A percentile compares a stretch with the other conserved stretches of the same genome.
Conservation (phyloP, 768 basidiomycete species). For the Mrakia blollopis region DNA sequence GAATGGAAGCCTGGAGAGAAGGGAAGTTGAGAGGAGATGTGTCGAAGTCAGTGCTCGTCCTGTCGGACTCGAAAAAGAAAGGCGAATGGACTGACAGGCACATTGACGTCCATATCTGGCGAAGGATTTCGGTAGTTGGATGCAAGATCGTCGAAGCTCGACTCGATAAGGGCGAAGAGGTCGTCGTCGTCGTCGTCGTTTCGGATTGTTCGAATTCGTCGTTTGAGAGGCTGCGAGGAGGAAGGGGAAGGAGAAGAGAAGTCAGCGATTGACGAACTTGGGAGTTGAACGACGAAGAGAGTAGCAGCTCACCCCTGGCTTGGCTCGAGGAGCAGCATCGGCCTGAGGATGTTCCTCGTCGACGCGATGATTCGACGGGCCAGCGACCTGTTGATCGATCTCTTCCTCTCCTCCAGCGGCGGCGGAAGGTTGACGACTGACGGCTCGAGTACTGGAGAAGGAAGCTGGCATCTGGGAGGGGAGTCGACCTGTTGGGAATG, state of each 20-base stretch:
- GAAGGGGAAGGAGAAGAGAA: background rate
- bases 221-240: background rate
- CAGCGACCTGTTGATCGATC: background rate
- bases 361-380: background rate
- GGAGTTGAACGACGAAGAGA: background rate
- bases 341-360: background rate
- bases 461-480: constrained; percentile 11
- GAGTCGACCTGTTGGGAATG: background rate
- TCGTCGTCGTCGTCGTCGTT: background rate
- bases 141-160: background rate
- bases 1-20: background rate
- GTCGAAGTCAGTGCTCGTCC: background rate
- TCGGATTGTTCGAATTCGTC: background rate
- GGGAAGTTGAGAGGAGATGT: background rate
- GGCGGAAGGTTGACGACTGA: background rate
- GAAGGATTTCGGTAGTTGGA: background rate
- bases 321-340: background rate
- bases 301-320: background rate
- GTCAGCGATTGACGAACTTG: background rate
- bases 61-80: background rate
- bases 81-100: background rate
- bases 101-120: background rate
- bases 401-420: background rate
- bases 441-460: background rate
- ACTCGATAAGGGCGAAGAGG: background rate